Base-by-base conservation (phyloP, 495 filamentous ascomycete species). In the Extremus antarcticus region DNA sequence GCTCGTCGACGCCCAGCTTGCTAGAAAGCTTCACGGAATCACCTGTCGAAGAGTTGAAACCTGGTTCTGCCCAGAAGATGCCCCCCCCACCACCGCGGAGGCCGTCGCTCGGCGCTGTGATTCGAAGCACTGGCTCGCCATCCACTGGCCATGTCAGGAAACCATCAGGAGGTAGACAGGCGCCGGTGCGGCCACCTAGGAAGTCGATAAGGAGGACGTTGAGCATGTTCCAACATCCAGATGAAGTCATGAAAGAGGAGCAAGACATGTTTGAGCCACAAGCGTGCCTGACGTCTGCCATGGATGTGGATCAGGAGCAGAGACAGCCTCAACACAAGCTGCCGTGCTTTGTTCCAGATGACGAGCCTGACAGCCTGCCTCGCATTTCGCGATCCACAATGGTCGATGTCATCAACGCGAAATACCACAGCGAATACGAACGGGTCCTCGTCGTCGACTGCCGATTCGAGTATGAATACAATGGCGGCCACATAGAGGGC, bases 381-480 rank as follows among this genome's bases (percentile, higher is more conserved):
- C 85, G 94, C 55, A 95, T 99, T 66, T 79, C 82, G 22, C 80
- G 83, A 58, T 71, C 76, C 22, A 94, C 87, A 17, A 77, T 97
- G 65, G 71, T 94, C 48, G 78, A 87, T 13, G 77, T 99, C n/a
- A 74, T 97, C 47, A 86, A 95, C 68, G 88, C 88, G 38, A 85
- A 87, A 61, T 96, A 83, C 67, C 79, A 80, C 54, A 75, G 80
- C 16, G 62, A 77, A 1, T 97, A 83, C 63, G 82, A 87, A 50
- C 78, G 88, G 56, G 82, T 85, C 58, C 76, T 92, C 67, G 74
- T 99, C 60, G 81, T 99, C 50, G 94, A 99, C 64, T 99, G 94
- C 66, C 86, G 92, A 11, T 99, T 99, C 67, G 94, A 97, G 70
- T 99, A 97, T 68, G 94, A 99, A 70, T 99, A 90, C 68, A 84